Percentiles rank a stretch among this genome's conserved stretches.
Conservation (phyloP, 2,329 filamentous ascomycete species). For the Cladosporium sp. region DNA sequence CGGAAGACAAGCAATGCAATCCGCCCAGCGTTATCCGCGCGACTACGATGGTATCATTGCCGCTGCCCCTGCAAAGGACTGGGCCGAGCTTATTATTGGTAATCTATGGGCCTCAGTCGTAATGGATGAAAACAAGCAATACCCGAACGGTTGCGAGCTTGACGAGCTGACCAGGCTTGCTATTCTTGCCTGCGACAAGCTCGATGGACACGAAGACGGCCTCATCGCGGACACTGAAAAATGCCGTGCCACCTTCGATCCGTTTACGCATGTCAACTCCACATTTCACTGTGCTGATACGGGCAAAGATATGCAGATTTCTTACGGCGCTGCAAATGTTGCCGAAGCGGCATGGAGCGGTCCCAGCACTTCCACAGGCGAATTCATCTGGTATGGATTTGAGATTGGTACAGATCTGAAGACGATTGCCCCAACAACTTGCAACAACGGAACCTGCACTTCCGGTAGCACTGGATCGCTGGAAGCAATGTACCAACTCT, state of each 20-base stretch:
- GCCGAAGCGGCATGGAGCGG: constrained; percentile 34
- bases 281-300: constrained; percentile 29
- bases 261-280: constrained; percentile 33
- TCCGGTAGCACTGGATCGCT: no score
- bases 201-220: constrained; percentile 47
- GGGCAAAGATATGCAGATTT: constrained; percentile 37
- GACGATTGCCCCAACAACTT: no score
- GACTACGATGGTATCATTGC: constrained; percentile 37
- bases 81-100: constrained; percentile 20
- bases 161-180: constrained; percentile 29
- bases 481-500: no score
- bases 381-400: no score
- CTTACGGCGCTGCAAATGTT: constrained; percentile 38
- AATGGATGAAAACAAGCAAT: constrained; percentile 16
- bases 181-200: constrained; percentile 31
- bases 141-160: constrained; percentile 28
- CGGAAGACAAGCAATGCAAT: constrained; percentile 34
- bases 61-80: constrained; percentile 33
- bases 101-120: constrained; percentile 25
- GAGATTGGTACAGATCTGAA: no score
- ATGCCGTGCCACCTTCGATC: constrained; percentile 41
- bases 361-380: no score
- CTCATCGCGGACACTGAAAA: constrained; percentile 43
- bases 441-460: no score
- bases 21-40: constrained; percentile 33